These are phyloP conservation scores for Arachis monticola DNA, from an alignment of 331 rosid species.

Conservation along the genomic window DNA sequence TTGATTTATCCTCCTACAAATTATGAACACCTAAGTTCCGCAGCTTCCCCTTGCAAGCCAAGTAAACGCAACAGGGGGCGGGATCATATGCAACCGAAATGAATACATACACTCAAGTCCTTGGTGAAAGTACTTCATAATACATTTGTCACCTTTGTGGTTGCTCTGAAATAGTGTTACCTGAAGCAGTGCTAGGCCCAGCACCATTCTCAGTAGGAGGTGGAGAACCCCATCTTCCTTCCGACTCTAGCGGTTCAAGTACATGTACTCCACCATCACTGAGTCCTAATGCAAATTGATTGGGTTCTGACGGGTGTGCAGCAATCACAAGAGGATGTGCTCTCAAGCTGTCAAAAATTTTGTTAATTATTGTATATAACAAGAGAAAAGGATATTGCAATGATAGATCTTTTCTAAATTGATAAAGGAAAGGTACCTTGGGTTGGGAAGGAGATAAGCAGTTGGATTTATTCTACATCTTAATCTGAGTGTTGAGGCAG, in stretches of 20 bases:
- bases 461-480: slow-evolving; percentile 86
- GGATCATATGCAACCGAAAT: slow-evolving; percentile 50
- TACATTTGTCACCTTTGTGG: slow-evolving; percentile 71
- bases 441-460: slow-evolving; percentile 85
- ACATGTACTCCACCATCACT: slow-evolving; percentile 91
- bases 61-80: slow-evolving; percentile 56
- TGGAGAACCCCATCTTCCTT: slow-evolving; percentile 95
- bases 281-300: slow-evolving; percentile 94
- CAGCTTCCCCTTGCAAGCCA: slow-evolving; percentile 64
- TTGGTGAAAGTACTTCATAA: slow-evolving; percentile 35
- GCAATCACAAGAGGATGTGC: slow-evolving; percentile 85
- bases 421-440: slow-evolving; percentile 60
- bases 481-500: slow-evolving; percentile 78
- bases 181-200: slow-evolving; percentile 78
- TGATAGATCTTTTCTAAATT: slow-evolving; percentile 11
- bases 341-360: slow-evolving; percentile 64
- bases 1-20: slow-evolving; percentile 49
- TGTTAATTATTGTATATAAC: neutral
- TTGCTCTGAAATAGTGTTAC: slow-evolving; percentile 69
- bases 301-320: slow-evolving; percentile 94
- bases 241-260: slow-evolving; percentile 89
- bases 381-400: neutral
- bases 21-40: slow-evolving; percentile 62
- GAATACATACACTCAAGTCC: slow-evolving; percentile 51
- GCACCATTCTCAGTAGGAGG: slow-evolving; percentile 95